Evolutionary conservation across 2,329 filamentous ascomycete genomes (phyloP).

Genomic region (Akanthomyces uredinophilus): DNA sequence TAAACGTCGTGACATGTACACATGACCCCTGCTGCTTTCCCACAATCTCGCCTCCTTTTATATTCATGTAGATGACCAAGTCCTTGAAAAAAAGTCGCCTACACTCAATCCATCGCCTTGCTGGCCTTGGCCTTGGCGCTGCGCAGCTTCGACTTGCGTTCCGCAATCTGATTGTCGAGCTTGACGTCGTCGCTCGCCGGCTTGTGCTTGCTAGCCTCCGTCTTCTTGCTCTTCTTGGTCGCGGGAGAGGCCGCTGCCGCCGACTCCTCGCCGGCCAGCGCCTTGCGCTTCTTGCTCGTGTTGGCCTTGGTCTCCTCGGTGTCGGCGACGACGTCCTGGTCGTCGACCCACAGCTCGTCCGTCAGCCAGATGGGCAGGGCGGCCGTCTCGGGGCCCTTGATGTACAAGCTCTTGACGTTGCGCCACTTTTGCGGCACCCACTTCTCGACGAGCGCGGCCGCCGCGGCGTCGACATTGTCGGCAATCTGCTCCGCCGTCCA

Average conservation of each 20-base stretch:
- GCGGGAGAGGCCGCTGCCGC: conserved; percentile 19
- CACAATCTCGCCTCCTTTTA: not conserved
- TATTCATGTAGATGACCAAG: conserved; percentile 1
- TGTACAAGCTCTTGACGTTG: conserved; percentile 76
- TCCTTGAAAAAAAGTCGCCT: not conserved
- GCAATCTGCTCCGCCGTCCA: conserved; percentile 72
- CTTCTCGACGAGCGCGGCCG: conserved; percentile 65
- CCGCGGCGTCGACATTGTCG: conserved; percentile 74
- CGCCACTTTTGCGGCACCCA: conserved; percentile 83
- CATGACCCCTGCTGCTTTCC: not conserved
- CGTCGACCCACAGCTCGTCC: conserved; percentile 83
- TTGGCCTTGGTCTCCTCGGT: conserved; percentile 53
- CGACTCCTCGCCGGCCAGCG: conserved; percentile 31
- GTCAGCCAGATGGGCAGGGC: conserved; percentile 93
- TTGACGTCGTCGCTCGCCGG: conserved; percentile 46
- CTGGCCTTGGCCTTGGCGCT: conserved; percentile 56
- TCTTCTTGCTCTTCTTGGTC: conserved; percentile 33
- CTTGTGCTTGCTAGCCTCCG: conserved; percentile 28
- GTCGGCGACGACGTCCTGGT: conserved; percentile 65
- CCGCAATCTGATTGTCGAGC: conserved; percentile 55
- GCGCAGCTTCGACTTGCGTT: conserved; percentile 51
- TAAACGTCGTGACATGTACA: conserved; percentile 13
- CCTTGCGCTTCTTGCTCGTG: conserved; percentile 61
- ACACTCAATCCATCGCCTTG: conserved; percentile 38
- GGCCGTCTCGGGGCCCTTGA: conserved; percentile 86